A percentile compares a stretch with the other conserved stretches of the same genome.
Evolutionary conservation across 352 stramenopile species (phyloP).

Genomic region (Globisporangium paddicum): DNA sequence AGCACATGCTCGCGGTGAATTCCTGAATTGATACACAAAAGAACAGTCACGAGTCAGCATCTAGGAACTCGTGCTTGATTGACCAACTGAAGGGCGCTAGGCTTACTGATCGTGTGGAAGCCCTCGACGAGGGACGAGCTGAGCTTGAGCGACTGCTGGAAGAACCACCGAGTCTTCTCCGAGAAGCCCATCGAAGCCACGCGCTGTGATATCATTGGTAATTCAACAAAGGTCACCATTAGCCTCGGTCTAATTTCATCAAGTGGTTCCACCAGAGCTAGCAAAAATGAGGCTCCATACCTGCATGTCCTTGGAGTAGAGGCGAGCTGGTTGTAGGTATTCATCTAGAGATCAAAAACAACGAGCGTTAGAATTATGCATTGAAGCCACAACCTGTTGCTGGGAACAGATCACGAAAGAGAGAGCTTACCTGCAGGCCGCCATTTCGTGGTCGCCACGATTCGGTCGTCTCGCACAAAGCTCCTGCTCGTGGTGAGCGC

Average conservation of each 20-base stretch:
- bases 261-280: background rate
- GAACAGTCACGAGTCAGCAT: background rate
- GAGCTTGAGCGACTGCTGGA: slow-evolving; percentile 56
- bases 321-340: background rate
- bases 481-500: background rate
- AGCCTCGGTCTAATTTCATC: background rate
- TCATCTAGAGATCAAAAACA: slow-evolving; percentile 10
- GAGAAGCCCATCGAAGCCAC: slow-evolving; percentile 40
- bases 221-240: background rate
- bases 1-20: slow-evolving; percentile 64
- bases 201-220: slow-evolving; percentile 16
- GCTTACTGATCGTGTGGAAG: slow-evolving; percentile 65
- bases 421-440: slow-evolving; percentile 12
- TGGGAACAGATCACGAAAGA: too few relatives aligned
- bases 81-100: background rate
- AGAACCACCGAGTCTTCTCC: slow-evolving; percentile 67
- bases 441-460: slow-evolving; percentile 5
- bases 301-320: slow-evolving; percentile 16
- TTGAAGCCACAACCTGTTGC: too few relatives aligned
- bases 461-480: slow-evolving; percentile 16
- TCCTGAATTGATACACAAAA: slow-evolving; percentile 18
- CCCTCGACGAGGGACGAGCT: slow-evolving; percentile 46
- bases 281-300: background rate
- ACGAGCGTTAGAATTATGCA: too few relatives aligned
- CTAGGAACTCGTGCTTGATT: background rate